phyloP scores from a whole-genome alignment of 257 asterid genomes.

The Gynochthodes officinalis region DNA sequence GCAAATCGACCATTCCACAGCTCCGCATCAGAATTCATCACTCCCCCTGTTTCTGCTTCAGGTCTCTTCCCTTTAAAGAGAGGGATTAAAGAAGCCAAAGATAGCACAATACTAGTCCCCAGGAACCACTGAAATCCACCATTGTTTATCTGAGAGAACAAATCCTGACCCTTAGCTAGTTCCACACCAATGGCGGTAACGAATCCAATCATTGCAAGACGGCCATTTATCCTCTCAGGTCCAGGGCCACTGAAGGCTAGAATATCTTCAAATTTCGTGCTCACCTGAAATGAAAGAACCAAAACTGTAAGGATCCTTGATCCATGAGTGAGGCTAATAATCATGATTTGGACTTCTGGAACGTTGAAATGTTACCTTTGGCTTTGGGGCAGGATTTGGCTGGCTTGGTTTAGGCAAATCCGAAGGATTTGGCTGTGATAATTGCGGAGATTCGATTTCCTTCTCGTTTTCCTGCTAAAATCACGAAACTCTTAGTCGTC shows the following conservation, averaged over 20 bases:
- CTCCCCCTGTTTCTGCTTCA: conserved; percentile 40
- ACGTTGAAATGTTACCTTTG: conserved; percentile 26
- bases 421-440: conserved; percentile 10
- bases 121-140: conserved; percentile 65
- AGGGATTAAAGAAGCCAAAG: conserved; percentile 67
- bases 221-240: conserved; percentile 82
- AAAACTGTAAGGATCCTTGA: background rate
- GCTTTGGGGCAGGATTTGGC: conserved; percentile 22
- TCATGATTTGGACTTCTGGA: too few relatives aligned
- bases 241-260: conserved; percentile 77
- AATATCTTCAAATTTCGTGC: conserved; percentile 43
- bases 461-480: conserved; percentile 29
- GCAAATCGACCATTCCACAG: conserved; percentile 86
- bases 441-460: background rate
- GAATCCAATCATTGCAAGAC: conserved; percentile 81
- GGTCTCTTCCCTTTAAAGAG: conserved; percentile 50
- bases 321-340: too few relatives aligned
- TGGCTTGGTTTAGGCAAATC: background rate
- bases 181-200: conserved; percentile 74
- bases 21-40: conserved; percentile 69
- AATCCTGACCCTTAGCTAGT: conserved; percentile 51
- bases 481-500: background rate
- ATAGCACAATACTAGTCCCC: conserved; percentile 42
- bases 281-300: conserved; percentile 21
- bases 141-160: conserved; percentile 46